Evolutionary conservation across 306 rosid species (phyloP).

Genomic region (Dryas alaskensis): DNA sequence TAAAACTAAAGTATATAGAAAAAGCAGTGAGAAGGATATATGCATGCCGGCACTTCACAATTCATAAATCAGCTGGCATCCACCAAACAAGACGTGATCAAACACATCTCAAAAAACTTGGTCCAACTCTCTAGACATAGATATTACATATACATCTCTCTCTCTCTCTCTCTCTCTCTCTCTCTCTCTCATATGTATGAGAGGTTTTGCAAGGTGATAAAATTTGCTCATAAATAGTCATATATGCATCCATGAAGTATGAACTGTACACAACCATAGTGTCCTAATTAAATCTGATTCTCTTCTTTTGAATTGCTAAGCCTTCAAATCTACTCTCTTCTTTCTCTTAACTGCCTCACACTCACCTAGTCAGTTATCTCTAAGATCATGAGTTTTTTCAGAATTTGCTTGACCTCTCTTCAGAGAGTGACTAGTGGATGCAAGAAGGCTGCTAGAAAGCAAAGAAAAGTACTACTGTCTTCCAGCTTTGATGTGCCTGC

Average conservation of each 20-base stretch:
- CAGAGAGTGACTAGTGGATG: constrained; percentile 23
- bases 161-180: not conserved
- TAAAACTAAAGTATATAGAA: constrained; percentile 9
- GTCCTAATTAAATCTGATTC: too few species aligned
- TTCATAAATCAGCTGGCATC: constrained; percentile 35
- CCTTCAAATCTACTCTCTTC: not conserved
- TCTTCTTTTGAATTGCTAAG: not conserved
- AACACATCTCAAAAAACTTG: constrained; percentile 1
- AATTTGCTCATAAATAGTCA: too few species aligned
- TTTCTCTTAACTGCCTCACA: not conserved
- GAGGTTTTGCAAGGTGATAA: too few species aligned
- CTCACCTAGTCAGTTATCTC: not conserved
- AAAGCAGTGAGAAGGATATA: constrained; percentile 23
- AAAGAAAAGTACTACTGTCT: constrained; percentile 15
- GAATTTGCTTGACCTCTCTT: constrained; percentile 41
- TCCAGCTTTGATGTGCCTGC: constrained; percentile 26
- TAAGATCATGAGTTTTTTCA: constrained; percentile 36
- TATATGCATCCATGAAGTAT: too few species aligned
- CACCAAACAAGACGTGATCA: constrained; percentile 33
- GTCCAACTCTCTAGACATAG: constrained; percentile 9
- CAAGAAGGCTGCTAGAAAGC: constrained; percentile 10
- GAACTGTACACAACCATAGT: too few species aligned
- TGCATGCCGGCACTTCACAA: constrained; percentile 23
- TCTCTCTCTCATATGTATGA: not conserved
- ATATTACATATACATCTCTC: not conserved